Percentiles rank a stretch among this genome's conserved stretches.
Evolutionary conservation across 345 rosid genomes (phyloP).

Genomic region (Pistacia vera): DNA sequence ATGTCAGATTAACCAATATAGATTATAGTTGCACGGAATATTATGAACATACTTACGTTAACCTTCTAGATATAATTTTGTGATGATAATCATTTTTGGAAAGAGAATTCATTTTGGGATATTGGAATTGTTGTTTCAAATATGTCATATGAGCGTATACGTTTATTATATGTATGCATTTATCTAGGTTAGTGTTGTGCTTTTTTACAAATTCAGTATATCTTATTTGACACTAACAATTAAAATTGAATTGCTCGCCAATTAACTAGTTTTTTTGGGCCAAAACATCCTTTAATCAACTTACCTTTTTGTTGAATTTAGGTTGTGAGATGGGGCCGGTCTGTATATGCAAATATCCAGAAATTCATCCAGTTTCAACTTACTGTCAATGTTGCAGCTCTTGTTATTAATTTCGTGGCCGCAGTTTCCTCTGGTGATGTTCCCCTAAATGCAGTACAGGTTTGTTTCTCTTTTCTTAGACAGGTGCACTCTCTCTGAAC

Average conservation of each 20-base stretch:
- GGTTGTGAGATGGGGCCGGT: slow-evolving; percentile 99
- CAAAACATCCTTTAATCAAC: neutral
- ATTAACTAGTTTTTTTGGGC: neutral
- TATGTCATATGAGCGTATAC: neutral
- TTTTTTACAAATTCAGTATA: neutral
- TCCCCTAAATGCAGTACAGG: slow-evolving; percentile 98
- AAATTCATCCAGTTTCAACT: slow-evolving; percentile 98
- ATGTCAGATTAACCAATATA: neutral
- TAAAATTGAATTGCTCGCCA: neutral
- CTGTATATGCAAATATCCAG: slow-evolving; percentile 98
- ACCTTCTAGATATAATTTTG: neutral
- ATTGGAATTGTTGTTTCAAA: neutral
- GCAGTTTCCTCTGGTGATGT: slow-evolving; percentile 94
- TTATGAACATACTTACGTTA: neutral
- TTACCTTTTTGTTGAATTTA: slow-evolving; percentile 20
- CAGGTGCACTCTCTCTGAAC: neutral
- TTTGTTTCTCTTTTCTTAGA: slow-evolving; percentile 20
- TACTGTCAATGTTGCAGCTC: slow-evolving; percentile 96
- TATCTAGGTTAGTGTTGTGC: neutral
- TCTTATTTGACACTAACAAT: neutral
- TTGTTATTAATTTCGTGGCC: slow-evolving; percentile 89
- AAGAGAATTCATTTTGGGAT: neutral
- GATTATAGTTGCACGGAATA: neutral
- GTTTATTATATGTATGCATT: neutral
- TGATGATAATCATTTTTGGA: slow-evolving; percentile 1